Evolutionary conservation across 192 early-diverging fungal genomes (phyloP).

Genomic region (Coemansia sp.): DNA sequence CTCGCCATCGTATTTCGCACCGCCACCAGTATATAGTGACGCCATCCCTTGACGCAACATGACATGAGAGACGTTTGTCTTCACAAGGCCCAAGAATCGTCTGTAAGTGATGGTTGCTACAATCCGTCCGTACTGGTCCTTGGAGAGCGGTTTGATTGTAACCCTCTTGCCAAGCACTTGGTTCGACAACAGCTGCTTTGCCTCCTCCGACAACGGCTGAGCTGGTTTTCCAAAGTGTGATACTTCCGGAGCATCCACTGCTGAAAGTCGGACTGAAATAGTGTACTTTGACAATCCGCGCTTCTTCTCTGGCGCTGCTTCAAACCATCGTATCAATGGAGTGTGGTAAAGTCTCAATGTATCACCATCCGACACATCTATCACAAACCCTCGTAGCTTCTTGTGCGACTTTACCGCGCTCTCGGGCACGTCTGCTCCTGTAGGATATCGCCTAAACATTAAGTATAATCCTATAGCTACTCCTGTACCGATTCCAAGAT

Average conservation of each 20-base stretch:
- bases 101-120: slow-evolving; percentile 41
- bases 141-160: slow-evolving; percentile 32
- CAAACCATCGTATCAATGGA: slow-evolving; percentile 33
- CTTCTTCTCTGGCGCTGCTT: slow-evolving; percentile 21
- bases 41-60: slow-evolving; percentile 36
- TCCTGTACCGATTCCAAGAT: slow-evolving; percentile 23
- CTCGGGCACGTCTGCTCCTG: slow-evolving; percentile 40
- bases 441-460: slow-evolving; percentile 43
- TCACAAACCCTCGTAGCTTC: slow-evolving; percentile 35
- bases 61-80: slow-evolving; percentile 38
- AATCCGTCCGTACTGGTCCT: slow-evolving; percentile 51
- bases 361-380: slow-evolving; percentile 52
- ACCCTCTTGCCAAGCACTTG: slow-evolving; percentile 35
- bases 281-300: slow-evolving; percentile 34
- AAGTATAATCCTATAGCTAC: slow-evolving; percentile 32
- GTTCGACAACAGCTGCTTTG: slow-evolving; percentile 31
- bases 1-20: slow-evolving; percentile 48
- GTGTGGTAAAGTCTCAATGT: slow-evolving; percentile 45
- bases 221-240: slow-evolving; percentile 53
- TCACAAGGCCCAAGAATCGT: slow-evolving; percentile 14
- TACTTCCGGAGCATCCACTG: slow-evolving; percentile 51
- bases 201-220: slow-evolving; percentile 46
- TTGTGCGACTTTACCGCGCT: slow-evolving; percentile 26
- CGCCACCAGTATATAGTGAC: slow-evolving; percentile 40
- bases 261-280: slow-evolving; percentile 38